Percentiles rank a stretch among this genome's conserved stretches.
These are phyloP conservation scores for Cercospora janseana DNA, from an alignment of 2,329 filamentous ascomycete species.

Conservation along the genomic window DNA sequence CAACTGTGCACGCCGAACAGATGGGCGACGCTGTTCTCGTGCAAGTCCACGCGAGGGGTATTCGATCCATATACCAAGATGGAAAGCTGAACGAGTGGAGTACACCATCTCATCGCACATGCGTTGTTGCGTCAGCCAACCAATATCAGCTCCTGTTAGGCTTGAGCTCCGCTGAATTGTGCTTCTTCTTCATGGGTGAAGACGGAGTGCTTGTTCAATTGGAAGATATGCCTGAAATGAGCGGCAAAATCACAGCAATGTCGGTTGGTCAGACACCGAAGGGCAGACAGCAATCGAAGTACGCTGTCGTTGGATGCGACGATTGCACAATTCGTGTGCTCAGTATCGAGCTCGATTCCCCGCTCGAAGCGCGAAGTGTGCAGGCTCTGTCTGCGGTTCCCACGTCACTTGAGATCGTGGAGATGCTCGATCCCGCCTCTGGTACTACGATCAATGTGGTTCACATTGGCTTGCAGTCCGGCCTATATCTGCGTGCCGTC, in stretches of 20 bases:
- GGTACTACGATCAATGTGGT: slow-evolving; percentile 87
- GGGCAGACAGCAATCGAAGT: slow-evolving; percentile 83
- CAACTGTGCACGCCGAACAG: slow-evolving; percentile 88
- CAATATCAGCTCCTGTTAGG: slow-evolving; percentile 90
- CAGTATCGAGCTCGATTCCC: slow-evolving; percentile 60
- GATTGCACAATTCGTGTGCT: slow-evolving; percentile 88
- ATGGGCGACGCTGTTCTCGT: slow-evolving; percentile 90
- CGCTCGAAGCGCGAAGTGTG: slow-evolving; percentile 88
- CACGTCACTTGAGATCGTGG: slow-evolving; percentile 83
- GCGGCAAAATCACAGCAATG: slow-evolving; percentile 90
- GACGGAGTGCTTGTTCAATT: slow-evolving; percentile 77
- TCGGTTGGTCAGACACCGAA: slow-evolving; percentile 90
- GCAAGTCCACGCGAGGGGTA: slow-evolving; percentile 94
- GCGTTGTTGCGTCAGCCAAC: slow-evolving; percentile 91
- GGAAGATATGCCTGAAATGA: slow-evolving; percentile 90
- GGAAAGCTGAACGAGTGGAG: slow-evolving; percentile 88
- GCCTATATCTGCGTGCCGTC: slow-evolving; percentile 92
- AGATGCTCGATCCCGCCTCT: slow-evolving; percentile 90
- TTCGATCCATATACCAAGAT: slow-evolving; percentile 78
- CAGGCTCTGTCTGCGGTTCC: slow-evolving; percentile 90
- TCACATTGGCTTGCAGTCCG: slow-evolving; percentile 92
- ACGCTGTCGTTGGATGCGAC: slow-evolving; percentile 92
- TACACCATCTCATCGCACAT: slow-evolving; percentile 87
- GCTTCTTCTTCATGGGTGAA: slow-evolving; percentile 95
- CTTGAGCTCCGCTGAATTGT: slow-evolving; percentile 91